A percentile compares a stretch with the other conserved stretches of the same genome.
These are phyloP conservation scores for Globisporangium polare DNA, from an alignment of 352 stramenopile genomes.

Conservation along the genomic window DNA sequence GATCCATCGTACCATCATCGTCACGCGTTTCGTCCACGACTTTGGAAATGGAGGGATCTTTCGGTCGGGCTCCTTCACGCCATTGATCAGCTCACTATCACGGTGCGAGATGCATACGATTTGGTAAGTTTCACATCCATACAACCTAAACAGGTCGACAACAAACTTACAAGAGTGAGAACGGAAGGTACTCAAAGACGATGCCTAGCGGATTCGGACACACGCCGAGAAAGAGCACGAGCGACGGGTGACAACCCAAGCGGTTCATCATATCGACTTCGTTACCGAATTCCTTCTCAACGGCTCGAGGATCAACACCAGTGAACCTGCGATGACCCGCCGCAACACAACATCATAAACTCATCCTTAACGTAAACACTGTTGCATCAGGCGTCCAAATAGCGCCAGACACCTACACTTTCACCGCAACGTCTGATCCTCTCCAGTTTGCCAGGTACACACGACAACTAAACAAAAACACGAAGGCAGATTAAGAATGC, in stretches of 20 bases:
- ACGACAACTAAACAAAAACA: conserved; percentile 38
- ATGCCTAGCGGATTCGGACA: conserved; percentile 55
- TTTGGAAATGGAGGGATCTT: conserved; percentile 58
- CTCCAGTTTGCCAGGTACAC: conserved; percentile 78
- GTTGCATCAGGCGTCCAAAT: neutral
- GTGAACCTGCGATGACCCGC: conserved; percentile 37
- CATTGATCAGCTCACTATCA: conserved; percentile 70
- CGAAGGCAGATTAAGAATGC: neutral
- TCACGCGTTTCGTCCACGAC: conserved; percentile 76
- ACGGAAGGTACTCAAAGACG: conserved; percentile 72
- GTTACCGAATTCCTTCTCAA: conserved; percentile 74
- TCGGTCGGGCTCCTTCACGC: conserved; percentile 42
- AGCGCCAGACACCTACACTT: conserved; percentile 43
- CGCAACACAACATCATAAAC: neutral
- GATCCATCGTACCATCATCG: conserved; percentile 56
- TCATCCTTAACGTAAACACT: neutral
- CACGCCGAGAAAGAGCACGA: conserved; percentile 69
- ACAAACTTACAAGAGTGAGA: conserved; percentile 66
- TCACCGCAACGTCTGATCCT: conserved; percentile 69
- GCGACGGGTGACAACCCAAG: conserved; percentile 59
- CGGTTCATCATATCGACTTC: conserved; percentile 70
- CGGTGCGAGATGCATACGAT: neutral
- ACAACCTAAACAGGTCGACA: neutral
- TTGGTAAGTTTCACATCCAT: neutral
- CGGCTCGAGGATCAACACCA: conserved; percentile 29